phyloP scores from a whole-genome alignment of 768 basidiomycete genomes.

The Dacryopinax spathularia region DNA sequence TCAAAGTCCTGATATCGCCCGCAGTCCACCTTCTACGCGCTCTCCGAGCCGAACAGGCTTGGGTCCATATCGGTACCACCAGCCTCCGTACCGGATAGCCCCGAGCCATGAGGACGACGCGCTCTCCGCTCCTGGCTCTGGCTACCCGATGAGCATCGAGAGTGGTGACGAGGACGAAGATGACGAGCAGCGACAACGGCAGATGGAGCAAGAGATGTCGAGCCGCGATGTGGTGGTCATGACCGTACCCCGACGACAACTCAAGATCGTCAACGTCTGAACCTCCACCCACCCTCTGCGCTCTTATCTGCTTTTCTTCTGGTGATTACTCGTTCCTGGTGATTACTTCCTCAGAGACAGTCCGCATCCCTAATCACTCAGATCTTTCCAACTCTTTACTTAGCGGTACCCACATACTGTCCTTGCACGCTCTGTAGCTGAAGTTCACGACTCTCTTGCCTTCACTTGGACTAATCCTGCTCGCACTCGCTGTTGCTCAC shows the following conservation, averaged over 20 bases:
- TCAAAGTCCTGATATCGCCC: background rate
- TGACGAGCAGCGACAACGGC: constrained; percentile 54
- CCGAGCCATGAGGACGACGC: constrained; percentile 42
- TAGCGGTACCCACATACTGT: background rate
- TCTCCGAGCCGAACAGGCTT: background rate
- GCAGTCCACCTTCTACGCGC: background rate
- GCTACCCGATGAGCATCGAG: constrained; percentile 27
- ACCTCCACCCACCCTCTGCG: constrained; percentile 15
- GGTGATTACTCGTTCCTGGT: too few relatives aligned
- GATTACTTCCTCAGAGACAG: background rate
- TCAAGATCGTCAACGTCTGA: constrained; percentile 60
- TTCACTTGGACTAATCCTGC: background rate
- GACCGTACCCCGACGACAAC: constrained; percentile 52
- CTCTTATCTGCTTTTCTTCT: background rate
- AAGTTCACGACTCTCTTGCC: background rate
- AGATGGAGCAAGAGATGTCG: constrained; percentile 70
- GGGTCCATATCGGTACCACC: constrained; percentile 25
- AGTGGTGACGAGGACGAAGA: constrained; percentile 43
- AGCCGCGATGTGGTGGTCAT: constrained; percentile 75
- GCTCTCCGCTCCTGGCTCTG: constrained; percentile 12
- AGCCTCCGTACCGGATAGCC: constrained; percentile 44
- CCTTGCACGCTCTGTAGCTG: background rate
- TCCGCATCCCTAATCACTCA: background rate
- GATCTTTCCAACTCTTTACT: background rate
- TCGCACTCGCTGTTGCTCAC: background rate